phyloP scores from a whole-genome alignment of 2,329 filamentous ascomycete species.

The Calonectria multiphialidica region DNA sequence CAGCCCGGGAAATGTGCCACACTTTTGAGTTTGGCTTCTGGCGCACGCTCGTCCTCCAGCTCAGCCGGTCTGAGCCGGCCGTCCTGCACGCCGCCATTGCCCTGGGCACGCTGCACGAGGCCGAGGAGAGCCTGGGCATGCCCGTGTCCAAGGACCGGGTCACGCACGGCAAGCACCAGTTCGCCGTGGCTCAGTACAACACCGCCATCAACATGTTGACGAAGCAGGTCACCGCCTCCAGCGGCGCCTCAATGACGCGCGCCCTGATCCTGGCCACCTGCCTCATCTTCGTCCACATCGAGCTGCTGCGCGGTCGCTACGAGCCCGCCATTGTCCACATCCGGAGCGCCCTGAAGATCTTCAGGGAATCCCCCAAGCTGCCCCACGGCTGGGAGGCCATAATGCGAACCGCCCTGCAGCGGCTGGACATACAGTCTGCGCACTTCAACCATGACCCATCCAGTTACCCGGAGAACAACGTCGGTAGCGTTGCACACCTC shows the following conservation, averaged over 20 bases:
- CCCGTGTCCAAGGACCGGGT: constrained; percentile 7
- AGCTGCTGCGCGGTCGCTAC: constrained; percentile 5
- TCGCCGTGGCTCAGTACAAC: constrained; percentile 8
- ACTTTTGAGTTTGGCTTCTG: constrained; percentile 15
- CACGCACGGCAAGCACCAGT: constrained; percentile 5
- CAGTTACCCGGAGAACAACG: not conserved
- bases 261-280: constrained; percentile 2
- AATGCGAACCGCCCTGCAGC: not conserved
- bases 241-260: not conserved
- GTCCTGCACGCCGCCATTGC: constrained; percentile 7
- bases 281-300: constrained; percentile 11
- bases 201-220: constrained; percentile 4
- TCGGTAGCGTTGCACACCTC: not conserved
- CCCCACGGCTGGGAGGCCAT: constrained; percentile 2
- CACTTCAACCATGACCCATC: not conserved
- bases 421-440: not conserved
- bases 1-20: constrained; percentile 7
- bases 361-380: not conserved
- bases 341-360: constrained; percentile 3
- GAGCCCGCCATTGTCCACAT: not conserved
- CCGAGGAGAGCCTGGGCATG: constrained; percentile 11
- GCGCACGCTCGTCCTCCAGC: constrained; percentile 1
- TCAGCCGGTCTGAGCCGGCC: not conserved
- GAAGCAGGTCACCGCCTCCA: not conserved
- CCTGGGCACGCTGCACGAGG: constrained; percentile 8